Evolutionary conservation across 345 rosid genomes (phyloP), one percentile per base, ranked within the genome.

Genomic region (Syzygium aqueum): DNA sequence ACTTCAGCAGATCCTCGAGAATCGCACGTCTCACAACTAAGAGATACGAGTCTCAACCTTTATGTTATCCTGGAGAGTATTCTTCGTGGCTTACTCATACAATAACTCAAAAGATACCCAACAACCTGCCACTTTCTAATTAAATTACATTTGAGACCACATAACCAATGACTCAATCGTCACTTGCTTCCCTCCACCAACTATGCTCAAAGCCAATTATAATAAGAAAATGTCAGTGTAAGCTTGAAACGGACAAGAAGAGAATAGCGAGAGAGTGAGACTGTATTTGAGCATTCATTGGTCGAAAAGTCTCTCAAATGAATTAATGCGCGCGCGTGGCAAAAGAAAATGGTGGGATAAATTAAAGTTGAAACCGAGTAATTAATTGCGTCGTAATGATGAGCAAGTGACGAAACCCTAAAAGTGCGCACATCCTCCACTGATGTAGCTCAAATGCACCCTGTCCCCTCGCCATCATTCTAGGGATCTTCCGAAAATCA

Each of bases 401-500:
- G 80, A 73, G 80, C 80, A 21, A 28, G 85, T 84, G 85, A 46
- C 23, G 59, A 51, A 52, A 84, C 27, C 85, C 85, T 25, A 19
- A 78, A 78, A 50, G 23, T 21, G 51, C 84, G 51, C 85, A n/a
- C 80, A 5, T 33, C 59, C 46, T 51, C 30, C 77, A 46, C 37
- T 49, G 46, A 56, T 33, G 21, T 51, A 19, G 52, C 30, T 59
- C 21, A 27, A 49, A 49, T 51, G 56, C n/a, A 30, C 43, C 49
- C 30, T 63, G 56, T 59, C 87, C 8, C 87, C 85, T 84, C 54
- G 85, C 65, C 85, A 86, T 65, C 85, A 37, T 87, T 85, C 49
- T 46, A 30, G 23, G 53, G 54, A 82, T 52, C 63, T 57, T 25
- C 25, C 21, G 37, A 57, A 40, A 73, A 80, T 37, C 46, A 86